Percentiles rank a stretch among this genome's conserved stretches.
Conservation (phyloP, 352 stramenopile genomes). For the Phytophthora litchii region DNA sequence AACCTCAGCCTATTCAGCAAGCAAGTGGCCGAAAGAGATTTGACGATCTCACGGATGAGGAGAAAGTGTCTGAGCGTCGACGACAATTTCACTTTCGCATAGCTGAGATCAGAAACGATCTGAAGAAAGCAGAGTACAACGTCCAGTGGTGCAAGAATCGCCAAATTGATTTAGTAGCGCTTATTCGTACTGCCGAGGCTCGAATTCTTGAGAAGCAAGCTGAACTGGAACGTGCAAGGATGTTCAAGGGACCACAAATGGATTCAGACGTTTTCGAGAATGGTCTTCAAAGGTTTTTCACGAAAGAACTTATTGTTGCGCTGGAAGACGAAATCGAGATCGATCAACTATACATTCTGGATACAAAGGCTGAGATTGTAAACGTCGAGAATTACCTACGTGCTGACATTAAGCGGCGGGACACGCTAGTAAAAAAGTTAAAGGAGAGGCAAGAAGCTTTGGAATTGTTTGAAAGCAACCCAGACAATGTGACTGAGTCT, state of each 20-base stretch:
- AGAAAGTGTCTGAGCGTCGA: constrained; percentile 58
- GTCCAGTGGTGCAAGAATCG: constrained; percentile 78
- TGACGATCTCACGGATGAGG: constrained; percentile 56
- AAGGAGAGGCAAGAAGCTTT: constrained; percentile 51
- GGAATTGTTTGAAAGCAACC: constrained; percentile 52
- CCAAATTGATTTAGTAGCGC: constrained; percentile 66
- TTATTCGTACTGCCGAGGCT: constrained; percentile 68
- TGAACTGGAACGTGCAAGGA: constrained; percentile 69
- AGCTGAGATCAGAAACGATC: constrained; percentile 53
- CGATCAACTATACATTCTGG: constrained; percentile 84
- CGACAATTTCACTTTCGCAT: constrained; percentile 83
- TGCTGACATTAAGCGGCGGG: constrained; percentile 52
- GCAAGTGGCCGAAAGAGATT: constrained; percentile 34
- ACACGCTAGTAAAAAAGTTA: constrained; percentile 39
- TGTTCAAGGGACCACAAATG: constrained; percentile 77
- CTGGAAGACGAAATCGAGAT: constrained; percentile 87
- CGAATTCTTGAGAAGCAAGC: constrained; percentile 84
- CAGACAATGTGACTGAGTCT: constrained; percentile 16
- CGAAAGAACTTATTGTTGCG: constrained; percentile 70
- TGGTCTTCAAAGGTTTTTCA: constrained; percentile 77
- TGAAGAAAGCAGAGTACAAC: constrained; percentile 77
- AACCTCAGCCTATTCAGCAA: constrained; percentile 14
- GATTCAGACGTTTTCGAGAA: constrained; percentile 81
- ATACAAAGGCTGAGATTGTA: constrained; percentile 76
- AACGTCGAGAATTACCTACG: constrained; percentile 76